Evolutionary conservation across 1,284 basidiomycete genomes (phyloP).

Genomic region (Boletus smithii): DNA sequence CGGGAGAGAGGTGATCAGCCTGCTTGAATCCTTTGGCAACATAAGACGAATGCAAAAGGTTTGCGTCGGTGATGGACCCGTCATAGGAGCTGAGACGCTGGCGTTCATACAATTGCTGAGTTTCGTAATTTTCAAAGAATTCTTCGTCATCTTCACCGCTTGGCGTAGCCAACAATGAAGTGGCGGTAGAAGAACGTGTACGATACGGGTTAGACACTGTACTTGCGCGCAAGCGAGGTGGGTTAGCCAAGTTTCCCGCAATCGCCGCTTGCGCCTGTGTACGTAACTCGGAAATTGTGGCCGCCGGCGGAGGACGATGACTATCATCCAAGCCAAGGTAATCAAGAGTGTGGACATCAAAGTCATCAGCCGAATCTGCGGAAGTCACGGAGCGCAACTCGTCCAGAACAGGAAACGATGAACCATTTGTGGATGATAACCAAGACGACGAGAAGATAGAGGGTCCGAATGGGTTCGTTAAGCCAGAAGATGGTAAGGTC

Average conservation of each 20-base stretch:
- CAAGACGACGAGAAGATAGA: conserved; percentile 86
- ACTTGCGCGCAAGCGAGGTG: conserved; percentile 79
- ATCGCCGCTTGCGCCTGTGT: conserved; percentile 87
- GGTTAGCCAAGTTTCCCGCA: conserved; percentile 74
- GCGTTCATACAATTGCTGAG: conserved; percentile 44
- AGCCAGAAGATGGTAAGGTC: conserved; percentile 70
- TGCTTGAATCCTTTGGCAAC: conserved; percentile 73
- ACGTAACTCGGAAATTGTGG: conserved; percentile 80
- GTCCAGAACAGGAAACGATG: conserved; percentile 64
- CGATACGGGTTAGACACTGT: conserved; percentile 86
- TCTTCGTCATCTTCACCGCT: conserved; percentile 71
- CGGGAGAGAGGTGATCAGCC: conserved; percentile 58
- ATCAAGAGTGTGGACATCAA: conserved; percentile 90
- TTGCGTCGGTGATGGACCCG: conserved; percentile 45
- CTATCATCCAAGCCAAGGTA: conserved; percentile 89
- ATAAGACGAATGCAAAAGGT: conserved; percentile 52
- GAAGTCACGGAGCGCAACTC: conserved; percentile 77
- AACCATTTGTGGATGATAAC: conserved; percentile 65
- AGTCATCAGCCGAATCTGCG: conserved; percentile 80
- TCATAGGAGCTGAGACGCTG: conserved; percentile 62
- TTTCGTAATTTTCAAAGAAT: conserved; percentile 60
- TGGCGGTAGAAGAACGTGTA: conserved; percentile 52
- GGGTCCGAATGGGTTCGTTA: conserved; percentile 84
- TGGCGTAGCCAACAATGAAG: conserved; percentile 58
- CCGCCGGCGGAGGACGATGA: conserved; percentile 64